phyloP scores from a whole-genome alignment of 176 grass and related monocot species.

The Puccinellia tenuiflora region DNA sequence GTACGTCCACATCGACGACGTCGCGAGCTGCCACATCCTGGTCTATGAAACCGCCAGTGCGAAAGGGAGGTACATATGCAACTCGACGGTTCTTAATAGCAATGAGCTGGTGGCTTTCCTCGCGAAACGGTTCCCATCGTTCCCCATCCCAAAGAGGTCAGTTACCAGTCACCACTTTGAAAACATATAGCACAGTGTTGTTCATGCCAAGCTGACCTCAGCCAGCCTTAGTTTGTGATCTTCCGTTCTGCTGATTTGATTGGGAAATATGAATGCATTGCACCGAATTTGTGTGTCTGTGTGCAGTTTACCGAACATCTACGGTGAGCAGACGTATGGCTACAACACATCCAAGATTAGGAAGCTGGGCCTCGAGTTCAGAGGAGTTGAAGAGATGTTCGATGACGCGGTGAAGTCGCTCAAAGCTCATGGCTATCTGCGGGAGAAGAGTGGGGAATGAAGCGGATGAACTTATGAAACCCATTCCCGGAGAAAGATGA shows the following conservation, averaged over 20 bases:
- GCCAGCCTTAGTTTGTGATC: background rate
- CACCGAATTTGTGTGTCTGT: background rate
- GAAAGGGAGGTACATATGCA: slow-evolving; percentile 81
- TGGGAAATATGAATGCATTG: background rate
- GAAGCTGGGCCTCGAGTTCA: slow-evolving; percentile 56
- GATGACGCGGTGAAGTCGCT: slow-evolving; percentile 55
- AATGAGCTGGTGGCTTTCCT: slow-evolving; percentile 42
- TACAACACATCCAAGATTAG: slow-evolving; percentile 59
- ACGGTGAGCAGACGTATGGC: slow-evolving; percentile 51
- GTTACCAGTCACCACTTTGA: background rate
- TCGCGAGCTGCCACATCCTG: slow-evolving; percentile 78
- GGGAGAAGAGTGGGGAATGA: background rate
- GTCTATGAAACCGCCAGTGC: slow-evolving; percentile 51
- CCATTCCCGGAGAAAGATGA: background rate
- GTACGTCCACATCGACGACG: slow-evolving; percentile 89
- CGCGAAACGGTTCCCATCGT: slow-evolving; percentile 51
- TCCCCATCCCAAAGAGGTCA: slow-evolving; percentile 62
- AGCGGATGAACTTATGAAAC: background rate
- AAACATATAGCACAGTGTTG: background rate
- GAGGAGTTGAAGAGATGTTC: slow-evolving; percentile 74
- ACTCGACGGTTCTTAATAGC: slow-evolving; percentile 50
- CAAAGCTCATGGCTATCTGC: slow-evolving; percentile 50
- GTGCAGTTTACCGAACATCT: slow-evolving; percentile 41
- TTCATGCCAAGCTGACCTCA: no score
- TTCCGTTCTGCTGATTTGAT: background rate